These are phyloP conservation scores for Paracamarosporium sp. DNA, from an alignment of 2,329 filamentous ascomycete genomes.

Conservation along the genomic window DNA sequence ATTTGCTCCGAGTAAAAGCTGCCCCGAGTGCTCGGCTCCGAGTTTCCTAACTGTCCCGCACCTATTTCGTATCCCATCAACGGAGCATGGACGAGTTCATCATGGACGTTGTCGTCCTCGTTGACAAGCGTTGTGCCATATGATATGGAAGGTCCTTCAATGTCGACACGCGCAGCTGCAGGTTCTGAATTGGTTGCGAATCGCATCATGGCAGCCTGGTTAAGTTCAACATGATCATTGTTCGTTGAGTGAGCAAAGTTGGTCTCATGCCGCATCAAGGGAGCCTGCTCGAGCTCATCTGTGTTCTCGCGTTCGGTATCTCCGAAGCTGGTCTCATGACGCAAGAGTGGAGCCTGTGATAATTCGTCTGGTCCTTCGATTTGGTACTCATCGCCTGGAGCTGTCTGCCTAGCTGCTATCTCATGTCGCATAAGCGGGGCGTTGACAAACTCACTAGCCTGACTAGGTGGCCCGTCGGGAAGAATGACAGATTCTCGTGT, in stretches of 20 bases:
- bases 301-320: constrained; percentile 7
- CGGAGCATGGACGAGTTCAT: not conserved
- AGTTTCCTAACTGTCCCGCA: not conserved
- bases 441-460: constrained; percentile 4
- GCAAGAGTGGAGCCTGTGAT: constrained; percentile 41
- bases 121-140: not conserved
- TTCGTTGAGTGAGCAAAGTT: not conserved
- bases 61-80: not conserved
- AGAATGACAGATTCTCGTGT: not conserved
- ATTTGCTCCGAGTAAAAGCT: not conserved
- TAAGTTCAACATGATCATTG: not conserved
- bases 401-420: not conserved
- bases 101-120: not conserved
- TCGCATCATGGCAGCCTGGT: not conserved
- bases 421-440: constrained; percentile 7
- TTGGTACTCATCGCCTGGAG: not conserved
- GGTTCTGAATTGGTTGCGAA: not conserved
- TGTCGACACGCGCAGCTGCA: not conserved
- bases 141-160: not conserved
- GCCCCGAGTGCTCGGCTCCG: not conserved
- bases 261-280: constrained; percentile 1
- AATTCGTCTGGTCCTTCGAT: constrained; percentile 22
- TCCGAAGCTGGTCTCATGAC: constrained; percentile 41
- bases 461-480: not conserved
- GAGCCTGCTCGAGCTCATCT: not conserved